Percentiles rank a stretch among this genome's conserved stretches.
These are phyloP conservation scores for Senna siamea DNA, from an alignment of 306 rosid genomes.

Conservation along the genomic window DNA sequence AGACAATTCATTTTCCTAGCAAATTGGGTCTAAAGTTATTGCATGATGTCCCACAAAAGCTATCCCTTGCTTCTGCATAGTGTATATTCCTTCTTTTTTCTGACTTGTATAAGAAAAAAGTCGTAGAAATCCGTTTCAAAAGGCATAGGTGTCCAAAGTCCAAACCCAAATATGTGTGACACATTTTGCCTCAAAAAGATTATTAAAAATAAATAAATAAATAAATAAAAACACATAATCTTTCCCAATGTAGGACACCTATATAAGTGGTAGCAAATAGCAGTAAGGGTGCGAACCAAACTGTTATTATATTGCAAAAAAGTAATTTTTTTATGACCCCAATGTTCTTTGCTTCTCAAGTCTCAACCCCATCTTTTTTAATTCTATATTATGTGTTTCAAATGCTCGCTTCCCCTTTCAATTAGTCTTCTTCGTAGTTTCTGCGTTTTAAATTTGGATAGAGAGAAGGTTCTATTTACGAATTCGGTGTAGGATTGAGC, in stretches of 20 bases:
- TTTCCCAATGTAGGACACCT: not conserved
- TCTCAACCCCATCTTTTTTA: not conserved
- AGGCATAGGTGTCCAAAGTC: not conserved
- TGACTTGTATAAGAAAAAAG: not conserved
- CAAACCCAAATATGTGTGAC: not conserved
- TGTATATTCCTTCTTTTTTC: not conserved
- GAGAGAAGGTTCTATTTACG: not conserved
- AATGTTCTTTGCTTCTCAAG: not conserved
- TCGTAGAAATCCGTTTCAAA: not conserved
- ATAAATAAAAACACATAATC: not conserved
- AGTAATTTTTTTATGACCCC: not conserved
- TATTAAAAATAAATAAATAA: not conserved
- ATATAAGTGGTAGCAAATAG: not conserved
- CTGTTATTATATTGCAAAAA: not conserved
- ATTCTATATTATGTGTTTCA: not conserved
- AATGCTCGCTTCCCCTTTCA: conserved; percentile 5
- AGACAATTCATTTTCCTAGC: no score
- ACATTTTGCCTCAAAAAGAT: not conserved
- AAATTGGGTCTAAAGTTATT: no score
- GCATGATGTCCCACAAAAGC: not conserved
- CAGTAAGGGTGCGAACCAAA: not conserved
- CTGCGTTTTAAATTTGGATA: not conserved
- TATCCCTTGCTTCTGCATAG: not conserved
- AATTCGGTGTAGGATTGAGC: not conserved
- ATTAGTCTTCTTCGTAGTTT: not conserved